Evolutionary conservation across 768 basidiomycete genomes (phyloP).

Genomic region (Tulasnella sp.): DNA sequence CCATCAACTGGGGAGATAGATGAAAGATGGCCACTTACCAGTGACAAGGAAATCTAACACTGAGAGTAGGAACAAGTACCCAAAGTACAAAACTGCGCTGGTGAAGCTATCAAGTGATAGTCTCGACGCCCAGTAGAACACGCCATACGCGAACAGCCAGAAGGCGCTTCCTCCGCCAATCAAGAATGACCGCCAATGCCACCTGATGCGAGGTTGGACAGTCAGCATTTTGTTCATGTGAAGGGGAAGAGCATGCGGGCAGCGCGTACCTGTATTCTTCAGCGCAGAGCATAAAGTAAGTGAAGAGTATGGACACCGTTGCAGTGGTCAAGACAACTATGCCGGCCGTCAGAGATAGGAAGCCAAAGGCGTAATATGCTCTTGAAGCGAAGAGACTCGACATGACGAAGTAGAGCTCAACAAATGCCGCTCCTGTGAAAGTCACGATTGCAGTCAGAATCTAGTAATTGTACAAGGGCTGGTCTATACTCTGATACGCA

Average conservation of each 20-base stretch:
- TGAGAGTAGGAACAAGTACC: slow-evolving; percentile 75
- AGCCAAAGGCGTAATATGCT: slow-evolving; percentile 94
- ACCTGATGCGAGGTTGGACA: slow-evolving; percentile 36
- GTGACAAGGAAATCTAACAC: slow-evolving; percentile 82
- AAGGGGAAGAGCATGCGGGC: neutral
- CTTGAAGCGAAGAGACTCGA: slow-evolving; percentile 85
- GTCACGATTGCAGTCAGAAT: slow-evolving; percentile 7
- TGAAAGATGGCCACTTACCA: too few species aligned
- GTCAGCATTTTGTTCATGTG: slow-evolving; percentile 15
- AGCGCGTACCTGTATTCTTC: slow-evolving; percentile 73
- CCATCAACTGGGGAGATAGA: slow-evolving; percentile 3
- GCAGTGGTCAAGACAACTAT: slow-evolving; percentile 81
- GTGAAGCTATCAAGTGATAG: slow-evolving; percentile 76
- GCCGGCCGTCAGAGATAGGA: slow-evolving; percentile 74
- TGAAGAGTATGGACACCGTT: slow-evolving; percentile 79
- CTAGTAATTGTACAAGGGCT: neutral
- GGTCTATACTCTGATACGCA: too few species aligned
- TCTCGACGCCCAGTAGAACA: slow-evolving; percentile 80
- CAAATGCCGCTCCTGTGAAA: slow-evolving; percentile 75
- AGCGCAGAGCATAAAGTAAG: slow-evolving; percentile 84
- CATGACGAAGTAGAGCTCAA: slow-evolving; percentile 87
- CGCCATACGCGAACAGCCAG: slow-evolving; percentile 81
- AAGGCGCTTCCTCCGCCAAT: slow-evolving; percentile 86
- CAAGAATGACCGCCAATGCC: slow-evolving; percentile 95
- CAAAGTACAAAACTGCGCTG: slow-evolving; percentile 75